Evolutionary conservation across 192 early-diverging fungal genomes (phyloP), one percentile per base, ranked within the genome.

Genomic region (Glomus cerebriforme): DNA sequence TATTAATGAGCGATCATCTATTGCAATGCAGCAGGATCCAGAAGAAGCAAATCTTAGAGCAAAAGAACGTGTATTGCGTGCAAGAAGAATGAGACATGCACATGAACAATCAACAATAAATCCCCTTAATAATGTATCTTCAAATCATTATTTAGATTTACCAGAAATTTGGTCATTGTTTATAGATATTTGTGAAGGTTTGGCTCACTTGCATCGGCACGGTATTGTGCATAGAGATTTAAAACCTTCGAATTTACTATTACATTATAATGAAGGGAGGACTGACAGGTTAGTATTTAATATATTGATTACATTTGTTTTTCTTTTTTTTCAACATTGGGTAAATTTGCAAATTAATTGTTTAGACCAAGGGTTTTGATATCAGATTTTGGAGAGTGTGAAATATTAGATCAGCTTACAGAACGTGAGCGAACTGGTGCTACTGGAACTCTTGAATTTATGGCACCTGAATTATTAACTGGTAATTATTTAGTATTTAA

Each of bases 321-420:
- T 26, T 32, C 31, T 32, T 66, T 35, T 66, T 31, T 5, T 68
- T 12, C 22, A 3, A 17, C 31, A n/a, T 34, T 66, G 35, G 79
- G 82, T 35, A 82, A 79, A 47, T 81, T 84, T 54, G 68, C 45
- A 32, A 58, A 85, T 43, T 86, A 85, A 66, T 85, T 86, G 70
- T 81, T 59, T 32, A 90, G 88, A 26, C 96, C 97, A 1, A 86
- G 92, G 17, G 86, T 99, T 7, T 83, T 99, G 74, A 92, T 99
- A 60, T 96, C 96, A 0, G 97, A 99, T 86, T 99, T 99, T 89
- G 97, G 97, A 77, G 97, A 99, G 80, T 99, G 97, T 85, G 97
- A 97, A 82, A 86, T 96, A 24, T 72, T 95, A 39, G 91, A 91
- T 35, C 91, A 93, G 17, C 47, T 86, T 3, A 83, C 89, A 45